Evolutionary conservation across 805 yeast species (phyloP).

Genomic region (Saccharomyces paradoxus): DNA sequence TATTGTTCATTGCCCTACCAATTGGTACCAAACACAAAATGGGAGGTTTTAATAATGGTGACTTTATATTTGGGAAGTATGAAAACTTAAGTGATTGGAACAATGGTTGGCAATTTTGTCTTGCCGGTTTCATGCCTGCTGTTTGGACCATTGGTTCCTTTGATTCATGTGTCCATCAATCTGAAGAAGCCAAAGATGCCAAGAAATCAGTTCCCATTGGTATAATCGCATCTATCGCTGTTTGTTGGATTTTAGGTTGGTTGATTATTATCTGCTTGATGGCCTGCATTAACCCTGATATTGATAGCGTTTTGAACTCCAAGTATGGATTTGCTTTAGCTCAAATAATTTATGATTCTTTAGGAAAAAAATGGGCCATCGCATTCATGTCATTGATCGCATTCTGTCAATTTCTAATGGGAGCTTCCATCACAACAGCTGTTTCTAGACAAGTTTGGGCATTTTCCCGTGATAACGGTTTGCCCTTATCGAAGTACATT

Average conservation of each 20-base stretch:
- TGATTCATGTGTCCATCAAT: slow-evolving; percentile 65
- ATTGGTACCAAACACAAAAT: slow-evolving; percentile 41
- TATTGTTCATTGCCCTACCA: slow-evolving; percentile 58
- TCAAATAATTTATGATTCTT: slow-evolving; percentile 51
- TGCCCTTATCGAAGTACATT: slow-evolving; percentile 51
- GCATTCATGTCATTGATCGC: slow-evolving; percentile 56
- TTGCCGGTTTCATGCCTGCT: slow-evolving; percentile 53
- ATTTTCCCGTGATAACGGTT: slow-evolving; percentile 67
- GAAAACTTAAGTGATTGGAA: slow-evolving; percentile 49
- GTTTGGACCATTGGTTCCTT: slow-evolving; percentile 72
- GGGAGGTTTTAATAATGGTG: slow-evolving; percentile 39
- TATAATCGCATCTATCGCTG: slow-evolving; percentile 48
- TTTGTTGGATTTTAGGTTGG: slow-evolving; percentile 54
- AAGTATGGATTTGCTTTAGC: slow-evolving; percentile 55
- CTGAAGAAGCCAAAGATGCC: slow-evolving; percentile 63
- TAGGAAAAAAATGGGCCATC: slow-evolving; percentile 58
- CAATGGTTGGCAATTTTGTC: slow-evolving; percentile 46
- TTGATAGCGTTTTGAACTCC: slow-evolving; percentile 36
- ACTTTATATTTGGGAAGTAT: slow-evolving; percentile 47
- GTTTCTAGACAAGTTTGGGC: slow-evolving; percentile 69
- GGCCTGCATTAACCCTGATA: slow-evolving; percentile 45
- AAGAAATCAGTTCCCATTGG: slow-evolving; percentile 54
- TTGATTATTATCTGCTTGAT: slow-evolving; percentile 43
- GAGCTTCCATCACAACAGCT: slow-evolving; percentile 53
- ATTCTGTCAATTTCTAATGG: slow-evolving; percentile 58